phyloP scores from a whole-genome alignment of 129 eudicot genomes.

The Oenanthe sinensis region DNA sequence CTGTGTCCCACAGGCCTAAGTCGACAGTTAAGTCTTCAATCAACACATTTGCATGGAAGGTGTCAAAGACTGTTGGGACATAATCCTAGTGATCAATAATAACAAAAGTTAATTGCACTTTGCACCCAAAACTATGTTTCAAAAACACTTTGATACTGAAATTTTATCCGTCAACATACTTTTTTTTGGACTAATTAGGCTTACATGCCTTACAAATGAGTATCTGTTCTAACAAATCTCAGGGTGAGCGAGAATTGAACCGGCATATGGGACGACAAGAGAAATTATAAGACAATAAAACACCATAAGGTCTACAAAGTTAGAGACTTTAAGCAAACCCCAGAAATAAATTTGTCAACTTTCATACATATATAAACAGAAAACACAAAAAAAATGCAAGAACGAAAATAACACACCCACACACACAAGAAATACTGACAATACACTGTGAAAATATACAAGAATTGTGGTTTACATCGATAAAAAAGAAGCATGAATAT shows the following conservation, averaged over 20 bases:
- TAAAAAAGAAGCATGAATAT: not conserved
- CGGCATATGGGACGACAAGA: no score
- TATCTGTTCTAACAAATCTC: no score
- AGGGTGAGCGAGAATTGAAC: no score
- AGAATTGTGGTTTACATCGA: not conserved
- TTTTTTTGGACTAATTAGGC: no score
- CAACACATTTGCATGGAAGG: conserved; percentile 95
- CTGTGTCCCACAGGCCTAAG: conserved; percentile 97
- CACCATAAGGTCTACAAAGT: not conserved
- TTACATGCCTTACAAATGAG: no score
- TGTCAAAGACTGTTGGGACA: conserved; percentile 94
- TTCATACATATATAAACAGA: not conserved
- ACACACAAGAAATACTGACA: not conserved
- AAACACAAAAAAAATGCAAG: conserved; percentile 6
- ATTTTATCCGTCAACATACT: no score
- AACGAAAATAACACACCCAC: no score
- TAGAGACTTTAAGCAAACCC: not conserved
- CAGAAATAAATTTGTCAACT: not conserved
- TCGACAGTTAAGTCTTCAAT: conserved; percentile 91
- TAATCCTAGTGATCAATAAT: conserved; percentile 54
- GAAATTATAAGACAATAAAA: no score
- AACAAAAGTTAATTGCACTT: not conserved
- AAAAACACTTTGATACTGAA: no score
- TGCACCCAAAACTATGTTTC: no score
- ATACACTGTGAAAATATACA: no score